Evolutionary conservation across 2,329 filamentous ascomycete genomes (phyloP).

Genomic region (Chaetomium globosum): DNA sequence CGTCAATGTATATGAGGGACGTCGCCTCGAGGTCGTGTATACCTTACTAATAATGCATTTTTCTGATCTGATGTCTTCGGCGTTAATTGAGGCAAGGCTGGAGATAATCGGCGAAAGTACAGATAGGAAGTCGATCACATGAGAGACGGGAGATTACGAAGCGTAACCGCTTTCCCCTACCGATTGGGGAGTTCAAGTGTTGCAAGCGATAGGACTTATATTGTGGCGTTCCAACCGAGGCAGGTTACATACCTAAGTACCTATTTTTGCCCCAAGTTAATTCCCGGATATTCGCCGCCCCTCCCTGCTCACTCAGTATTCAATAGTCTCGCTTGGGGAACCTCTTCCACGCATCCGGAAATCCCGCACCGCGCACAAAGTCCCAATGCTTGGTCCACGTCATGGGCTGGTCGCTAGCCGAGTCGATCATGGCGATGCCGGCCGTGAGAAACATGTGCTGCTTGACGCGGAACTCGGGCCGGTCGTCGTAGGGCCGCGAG

Average conservation of each 20-base stretch:
- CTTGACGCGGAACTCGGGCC: slow-evolving; percentile 2
- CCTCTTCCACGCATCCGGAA: slow-evolving; percentile 1
- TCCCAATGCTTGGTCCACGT: slow-evolving; percentile 5
- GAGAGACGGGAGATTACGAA: too few species aligned
- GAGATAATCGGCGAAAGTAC: too few species aligned
- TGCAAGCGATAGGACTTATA: too few species aligned
- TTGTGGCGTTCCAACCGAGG: too few species aligned
- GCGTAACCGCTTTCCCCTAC: too few species aligned
- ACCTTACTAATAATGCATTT: too few species aligned
- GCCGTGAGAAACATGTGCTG: not conserved
- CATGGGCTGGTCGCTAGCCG: not conserved
- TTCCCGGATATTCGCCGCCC: not conserved
- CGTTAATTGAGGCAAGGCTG: too few species aligned
- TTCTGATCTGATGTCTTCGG: too few species aligned
- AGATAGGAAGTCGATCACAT: too few species aligned
- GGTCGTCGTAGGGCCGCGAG: not conserved
- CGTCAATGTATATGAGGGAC: too few species aligned
- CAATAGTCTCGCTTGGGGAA: not conserved
- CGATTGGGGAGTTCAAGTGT: too few species aligned
- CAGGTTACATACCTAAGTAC: not conserved
- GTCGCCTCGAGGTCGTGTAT: too few species aligned
- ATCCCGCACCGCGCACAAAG: slow-evolving; percentile 3
- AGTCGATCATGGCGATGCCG: not conserved
- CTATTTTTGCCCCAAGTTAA: not conserved
- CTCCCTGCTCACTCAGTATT: not conserved